phyloP scores from a whole-genome alignment of 768 basidiomycete genomes.

The Boletus coccyginus region DNA sequence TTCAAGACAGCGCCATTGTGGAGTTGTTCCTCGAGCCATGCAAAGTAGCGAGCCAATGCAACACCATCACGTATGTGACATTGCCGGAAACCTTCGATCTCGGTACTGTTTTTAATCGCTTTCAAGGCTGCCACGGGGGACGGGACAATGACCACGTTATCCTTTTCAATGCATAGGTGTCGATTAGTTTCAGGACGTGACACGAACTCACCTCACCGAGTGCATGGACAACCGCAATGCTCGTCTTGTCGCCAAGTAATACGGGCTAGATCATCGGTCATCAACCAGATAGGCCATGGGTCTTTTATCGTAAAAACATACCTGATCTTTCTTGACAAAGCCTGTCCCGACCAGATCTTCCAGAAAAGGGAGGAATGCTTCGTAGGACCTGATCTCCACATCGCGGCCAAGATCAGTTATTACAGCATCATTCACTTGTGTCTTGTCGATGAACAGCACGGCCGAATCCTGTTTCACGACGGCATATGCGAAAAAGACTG shows the following conservation, averaged over 20 bases:
- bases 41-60: slow-evolving; percentile 85
- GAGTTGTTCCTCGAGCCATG: slow-evolving; percentile 91
- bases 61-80: slow-evolving; percentile 88
- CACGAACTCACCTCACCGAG: slow-evolving; percentile 56
- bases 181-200: background rate
- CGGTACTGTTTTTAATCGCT: slow-evolving; percentile 74
- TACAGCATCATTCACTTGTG: slow-evolving; percentile 43
- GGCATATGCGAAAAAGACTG: slow-evolving; percentile 93
- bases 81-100: slow-evolving; percentile 87
- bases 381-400: slow-evolving; percentile 71
- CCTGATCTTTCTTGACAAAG: slow-evolving; percentile 33
- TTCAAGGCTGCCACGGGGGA: slow-evolving; percentile 82
- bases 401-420: slow-evolving; percentile 49
- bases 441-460: slow-evolving; percentile 64
- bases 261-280: slow-evolving; percentile 50
- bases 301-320: slow-evolving; percentile 10
- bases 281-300: background rate
- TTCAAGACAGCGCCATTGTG: slow-evolving; percentile 56
- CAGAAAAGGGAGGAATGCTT: slow-evolving; percentile 62
- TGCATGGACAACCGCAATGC: slow-evolving; percentile 77
- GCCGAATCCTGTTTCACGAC: slow-evolving; percentile 60
- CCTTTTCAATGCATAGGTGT: slow-evolving; percentile 33
- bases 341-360: slow-evolving; percentile 43
- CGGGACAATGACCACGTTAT: slow-evolving; percentile 55
- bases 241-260: slow-evolving; percentile 73